Conservation (phyloP, 768 basidiomycete genomes). For the Gloeophyllum trabeum region DNA sequence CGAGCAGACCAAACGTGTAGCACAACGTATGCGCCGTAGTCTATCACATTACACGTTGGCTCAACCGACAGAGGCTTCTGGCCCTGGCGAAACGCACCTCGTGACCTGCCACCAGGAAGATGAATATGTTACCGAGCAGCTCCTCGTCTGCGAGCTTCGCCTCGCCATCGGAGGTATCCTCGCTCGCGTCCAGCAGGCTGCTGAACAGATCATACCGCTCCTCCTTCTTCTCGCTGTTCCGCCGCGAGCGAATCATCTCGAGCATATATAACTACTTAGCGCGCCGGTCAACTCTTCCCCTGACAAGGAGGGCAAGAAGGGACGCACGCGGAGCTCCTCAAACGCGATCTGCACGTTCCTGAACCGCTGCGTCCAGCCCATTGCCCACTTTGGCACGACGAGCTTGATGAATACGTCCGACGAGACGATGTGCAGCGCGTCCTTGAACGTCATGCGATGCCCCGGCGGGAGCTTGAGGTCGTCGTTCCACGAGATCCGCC, state of each 20-base stretch:
- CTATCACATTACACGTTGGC: slow-evolving; percentile 11
- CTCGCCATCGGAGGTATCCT: slow-evolving; percentile 5
- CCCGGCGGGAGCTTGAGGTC: slow-evolving; percentile 7
- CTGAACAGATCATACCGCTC: slow-evolving; percentile 16
- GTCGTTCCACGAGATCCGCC: slow-evolving; percentile 7
- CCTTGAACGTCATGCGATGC: slow-evolving; percentile 30
- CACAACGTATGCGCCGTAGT: slow-evolving; percentile 26
- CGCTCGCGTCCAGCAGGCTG: slow-evolving; percentile 11
- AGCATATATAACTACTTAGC: slow-evolving; percentile 13
- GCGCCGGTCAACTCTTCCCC: background rate
- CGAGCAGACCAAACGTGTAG: slow-evolving; percentile 28
- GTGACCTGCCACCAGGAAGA: slow-evolving; percentile 24
- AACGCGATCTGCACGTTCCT: slow-evolving; percentile 24
- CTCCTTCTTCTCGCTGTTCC: slow-evolving; percentile 7
- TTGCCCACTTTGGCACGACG: slow-evolving; percentile 26
- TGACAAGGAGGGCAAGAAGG: background rate
- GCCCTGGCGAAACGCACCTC: slow-evolving; percentile 9
- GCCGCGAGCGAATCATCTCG: slow-evolving; percentile 14
- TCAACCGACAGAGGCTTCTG: background rate
- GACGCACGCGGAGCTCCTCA: slow-evolving; percentile 28
- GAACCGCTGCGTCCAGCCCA: slow-evolving; percentile 22
- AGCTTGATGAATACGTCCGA: slow-evolving; percentile 25
- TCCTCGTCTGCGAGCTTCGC: slow-evolving; percentile 11
- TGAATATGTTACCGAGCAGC: slow-evolving; percentile 17
- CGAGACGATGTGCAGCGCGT: slow-evolving; percentile 33